Base-by-base conservation (phyloP, 345 rosid species). In the Acer yangbiense region DNA sequence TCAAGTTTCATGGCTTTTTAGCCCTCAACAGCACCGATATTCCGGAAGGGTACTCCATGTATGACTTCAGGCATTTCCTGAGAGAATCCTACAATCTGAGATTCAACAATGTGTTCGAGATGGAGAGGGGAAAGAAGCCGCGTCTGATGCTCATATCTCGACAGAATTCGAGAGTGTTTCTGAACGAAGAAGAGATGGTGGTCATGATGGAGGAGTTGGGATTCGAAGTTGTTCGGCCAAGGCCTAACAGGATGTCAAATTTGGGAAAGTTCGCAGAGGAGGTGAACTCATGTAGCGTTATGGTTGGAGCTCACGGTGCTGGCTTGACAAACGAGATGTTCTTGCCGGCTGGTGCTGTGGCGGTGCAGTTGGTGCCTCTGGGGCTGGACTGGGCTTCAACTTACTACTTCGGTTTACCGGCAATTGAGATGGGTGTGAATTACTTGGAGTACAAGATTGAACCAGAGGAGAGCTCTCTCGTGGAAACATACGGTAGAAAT, bases 261-360 rank as follows among this genome's bases (percentile, higher is more conserved):
- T 73, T 87, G 73, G 84, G 75, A 52, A 50, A 64, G 65, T 69
- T 71, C 18, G 65, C 85, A 0, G 54, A 64, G 80, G 48, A 62
- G 3, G 50, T 86, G n/a, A 82, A 83, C 64, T 83, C 87, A 0
- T 83, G 89, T 11, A 74, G 75, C 54, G 70, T 84, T 8, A 69
- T 86, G 73, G 80, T 83, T 7, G 91, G 86, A n/a, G 80, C 62
- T 58, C 91, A 88, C 9, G 89, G 88, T 27, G 88, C 88, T 9
- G 89, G 89, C 35, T 74, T 86, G 18, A 71, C 91, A 29, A 83
- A 83, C 4, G 82, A 63, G 61, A 27, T 84, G 67, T 86, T 88
- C 77, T 68, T 88, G 77, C 86, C 86, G 0, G 76, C 55, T 0
- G 84, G 85, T 0, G 88, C 87, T 17, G 86, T 84, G 20, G 13